Evolutionary conservation across 2,329 filamentous ascomycete genomes (phyloP).

Genomic region (Macrophomina phaseolina): DNA sequence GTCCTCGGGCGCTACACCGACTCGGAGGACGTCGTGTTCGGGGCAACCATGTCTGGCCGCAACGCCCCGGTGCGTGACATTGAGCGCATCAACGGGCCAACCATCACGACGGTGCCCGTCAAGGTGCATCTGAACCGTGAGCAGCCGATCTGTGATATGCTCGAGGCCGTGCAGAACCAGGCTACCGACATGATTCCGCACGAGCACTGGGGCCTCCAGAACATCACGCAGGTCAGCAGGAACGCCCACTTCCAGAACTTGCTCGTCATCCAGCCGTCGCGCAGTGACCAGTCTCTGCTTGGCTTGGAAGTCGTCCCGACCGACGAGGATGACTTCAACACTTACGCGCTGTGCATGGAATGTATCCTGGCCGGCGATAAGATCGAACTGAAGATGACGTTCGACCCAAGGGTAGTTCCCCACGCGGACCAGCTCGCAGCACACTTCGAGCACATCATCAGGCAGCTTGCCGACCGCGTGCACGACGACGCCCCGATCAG

Average conservation of each 20-base stretch:
- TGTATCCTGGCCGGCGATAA: background rate
- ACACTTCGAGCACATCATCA: slow-evolving; percentile 12
- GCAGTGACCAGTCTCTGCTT: slow-evolving; percentile 15
- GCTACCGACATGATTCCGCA: slow-evolving; percentile 3
- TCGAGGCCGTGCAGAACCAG: slow-evolving; percentile 11
- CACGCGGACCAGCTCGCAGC: background rate
- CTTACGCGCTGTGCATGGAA: slow-evolving; percentile 30
- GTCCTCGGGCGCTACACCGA: slow-evolving; percentile 32
- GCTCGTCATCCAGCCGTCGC: slow-evolving; percentile 15
- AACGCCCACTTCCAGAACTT: slow-evolving; percentile 16
- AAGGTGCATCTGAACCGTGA: slow-evolving; percentile 7
- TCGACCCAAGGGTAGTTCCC: background rate
- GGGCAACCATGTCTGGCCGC: slow-evolving; percentile 35
- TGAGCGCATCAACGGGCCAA: slow-evolving; percentile 34
- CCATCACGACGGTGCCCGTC: slow-evolving; percentile 39
- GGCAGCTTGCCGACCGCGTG: slow-evolving; percentile 12
- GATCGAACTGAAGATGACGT: slow-evolving; percentile 11
- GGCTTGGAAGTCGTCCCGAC: slow-evolving; percentile 23
- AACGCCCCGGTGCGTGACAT: slow-evolving; percentile 33
- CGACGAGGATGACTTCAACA: slow-evolving; percentile 13
- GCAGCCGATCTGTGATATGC: slow-evolving; percentile 28
- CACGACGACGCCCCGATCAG: slow-evolving; percentile 8
- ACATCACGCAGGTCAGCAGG: background rate
- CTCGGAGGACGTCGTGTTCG: slow-evolving; percentile 37
- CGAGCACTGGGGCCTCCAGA: slow-evolving; percentile 11